Evolutionary conservation across 1,284 basidiomycete species (phyloP).

Genomic region (Sutorius eximius): DNA sequence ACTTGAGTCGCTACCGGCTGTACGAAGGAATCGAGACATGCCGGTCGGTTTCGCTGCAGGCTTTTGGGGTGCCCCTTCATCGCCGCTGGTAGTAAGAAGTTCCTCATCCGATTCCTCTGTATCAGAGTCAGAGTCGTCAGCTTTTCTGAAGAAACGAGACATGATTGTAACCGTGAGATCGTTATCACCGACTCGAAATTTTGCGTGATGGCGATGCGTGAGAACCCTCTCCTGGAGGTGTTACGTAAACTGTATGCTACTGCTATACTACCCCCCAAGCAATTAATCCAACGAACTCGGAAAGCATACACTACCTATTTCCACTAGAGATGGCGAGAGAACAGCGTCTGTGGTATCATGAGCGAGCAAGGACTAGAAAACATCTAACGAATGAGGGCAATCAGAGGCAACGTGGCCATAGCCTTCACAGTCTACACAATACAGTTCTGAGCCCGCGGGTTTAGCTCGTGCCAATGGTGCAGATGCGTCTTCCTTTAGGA

Average conservation of each 20-base stretch:
- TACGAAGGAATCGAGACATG: slow-evolving; percentile 75
- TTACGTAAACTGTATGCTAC: slow-evolving; percentile 24
- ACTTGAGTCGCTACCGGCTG: slow-evolving; percentile 46
- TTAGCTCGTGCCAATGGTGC: slow-evolving; percentile 9
- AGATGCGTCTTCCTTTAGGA: slow-evolving; percentile 47
- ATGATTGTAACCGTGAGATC: slow-evolving; percentile 41
- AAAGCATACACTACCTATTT: slow-evolving; percentile 22
- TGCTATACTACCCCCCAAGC: not conserved
- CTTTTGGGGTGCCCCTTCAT: slow-evolving; percentile 59
- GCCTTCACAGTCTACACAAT: slow-evolving; percentile 77
- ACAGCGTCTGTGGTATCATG: not conserved
- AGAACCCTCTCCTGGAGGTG: slow-evolving; percentile 1
- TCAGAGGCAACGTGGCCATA: slow-evolving; percentile 67
- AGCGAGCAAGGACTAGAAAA: slow-evolving; percentile 50
- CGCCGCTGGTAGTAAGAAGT: slow-evolving; percentile 74
- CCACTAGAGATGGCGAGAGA: slow-evolving; percentile 9
- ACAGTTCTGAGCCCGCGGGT: slow-evolving; percentile 39
- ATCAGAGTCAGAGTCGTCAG: slow-evolving; percentile 78
- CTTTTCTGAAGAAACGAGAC: slow-evolving; percentile 88
- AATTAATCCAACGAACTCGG: slow-evolving; percentile 10
- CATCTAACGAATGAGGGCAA: slow-evolving; percentile 78
- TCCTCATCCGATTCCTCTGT: slow-evolving; percentile 80
- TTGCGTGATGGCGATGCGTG: slow-evolving; percentile 13
- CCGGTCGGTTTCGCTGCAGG: slow-evolving; percentile 54
- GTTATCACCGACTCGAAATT: slow-evolving; percentile 30